Percentiles rank a stretch among this genome's conserved stretches.
phyloP scores from a whole-genome alignment of 108 stramenopile species.

The Nitzschia sp. region DNA sequence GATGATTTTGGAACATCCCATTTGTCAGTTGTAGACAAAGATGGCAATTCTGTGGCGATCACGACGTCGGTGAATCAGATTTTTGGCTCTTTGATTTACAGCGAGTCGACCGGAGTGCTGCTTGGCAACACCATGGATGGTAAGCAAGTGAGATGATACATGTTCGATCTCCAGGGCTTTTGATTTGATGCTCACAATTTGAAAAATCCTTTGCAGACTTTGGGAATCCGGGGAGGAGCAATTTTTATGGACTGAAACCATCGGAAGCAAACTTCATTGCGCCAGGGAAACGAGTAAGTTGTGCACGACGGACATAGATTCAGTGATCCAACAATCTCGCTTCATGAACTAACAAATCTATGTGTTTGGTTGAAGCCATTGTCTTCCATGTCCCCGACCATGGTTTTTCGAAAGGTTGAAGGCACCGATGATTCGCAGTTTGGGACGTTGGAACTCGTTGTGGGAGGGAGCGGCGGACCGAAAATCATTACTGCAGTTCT shows the following conservation, averaged over 20 bases:
- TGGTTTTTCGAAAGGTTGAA: slow-evolving; percentile 56
- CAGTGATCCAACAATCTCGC: too few species aligned
- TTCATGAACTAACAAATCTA: too few species aligned
- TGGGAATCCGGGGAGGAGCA: slow-evolving; percentile 62
- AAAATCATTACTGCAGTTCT: slow-evolving; percentile 81
- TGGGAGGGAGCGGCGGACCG: slow-evolving; percentile 81
- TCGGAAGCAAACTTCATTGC: slow-evolving; percentile 67
- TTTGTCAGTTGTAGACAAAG: slow-evolving; percentile 74
- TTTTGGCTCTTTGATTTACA: slow-evolving; percentile 61
- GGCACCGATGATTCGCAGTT: slow-evolving; percentile 5
- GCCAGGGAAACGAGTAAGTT: slow-evolving; percentile 59
- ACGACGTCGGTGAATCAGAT: slow-evolving; percentile 74
- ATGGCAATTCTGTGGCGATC: slow-evolving; percentile 75
- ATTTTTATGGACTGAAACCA: slow-evolving; percentile 66
- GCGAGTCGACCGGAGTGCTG: slow-evolving; percentile 75
- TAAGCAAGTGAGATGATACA: too few species aligned
- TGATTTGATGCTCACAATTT: neutral
- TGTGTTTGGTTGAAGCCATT: slow-evolving; percentile 61
- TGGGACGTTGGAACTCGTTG: slow-evolving; percentile 48
- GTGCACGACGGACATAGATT: neutral
- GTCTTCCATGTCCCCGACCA: slow-evolving; percentile 84
- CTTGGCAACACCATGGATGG: slow-evolving; percentile 81
- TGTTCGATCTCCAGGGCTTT: too few species aligned
- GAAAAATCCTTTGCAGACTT: slow-evolving; percentile 41
- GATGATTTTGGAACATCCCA: slow-evolving; percentile 84